Base-by-base conservation (phyloP, 164 flowering plant genomes). In the Umbilicus rupestris region DNA sequence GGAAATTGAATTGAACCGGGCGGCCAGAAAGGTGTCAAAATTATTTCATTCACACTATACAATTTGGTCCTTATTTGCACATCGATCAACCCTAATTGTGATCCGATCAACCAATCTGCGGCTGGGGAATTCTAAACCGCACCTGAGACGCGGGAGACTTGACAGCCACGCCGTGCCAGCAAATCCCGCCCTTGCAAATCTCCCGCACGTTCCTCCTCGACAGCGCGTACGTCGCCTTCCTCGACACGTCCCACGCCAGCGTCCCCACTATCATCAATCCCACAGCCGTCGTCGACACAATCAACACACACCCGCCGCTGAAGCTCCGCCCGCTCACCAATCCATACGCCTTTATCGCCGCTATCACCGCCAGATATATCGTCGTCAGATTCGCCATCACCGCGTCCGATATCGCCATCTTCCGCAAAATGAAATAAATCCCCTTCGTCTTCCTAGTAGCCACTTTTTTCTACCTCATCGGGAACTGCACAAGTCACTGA, bases 141-240 rank as follows among this genome's bases (percentile, higher is more conserved):
- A 87, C 80, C 79, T 84, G 85, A 47, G 85, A 80, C 46, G 82
- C 85, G 46, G 88, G 83, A 4, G 90, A 84, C 55, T 72, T 70
- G 65, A 81, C 86, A 9, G 88, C 85, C 19, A 84, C 88, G 63
- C 90, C 90, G 75, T 87, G 93, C 93, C 93, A 85, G 70, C 93
- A 87, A 39, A 87, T 87, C 4, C 90, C 93, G 0, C 93, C 88
- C 31, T 78, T 81, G 70, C 90, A 83, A 63, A 72, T 67, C 71
- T 71, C 82, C 55, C 69, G 73, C 46, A 15, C 74, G 64, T 59
- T 28, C 39, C 76, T 74, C 52, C 71, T 75, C 19, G 75, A 47
- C n/a, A 75, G 26, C 33, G 80, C 80, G 44, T 70, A 71, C 62
- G 77, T 68, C 68, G 84, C 85, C 63, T 84, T 84, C 11, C 84